Conservation (phyloP, 2,329 filamentous ascomycete species). For the Phialophora verrucosa region DNA sequence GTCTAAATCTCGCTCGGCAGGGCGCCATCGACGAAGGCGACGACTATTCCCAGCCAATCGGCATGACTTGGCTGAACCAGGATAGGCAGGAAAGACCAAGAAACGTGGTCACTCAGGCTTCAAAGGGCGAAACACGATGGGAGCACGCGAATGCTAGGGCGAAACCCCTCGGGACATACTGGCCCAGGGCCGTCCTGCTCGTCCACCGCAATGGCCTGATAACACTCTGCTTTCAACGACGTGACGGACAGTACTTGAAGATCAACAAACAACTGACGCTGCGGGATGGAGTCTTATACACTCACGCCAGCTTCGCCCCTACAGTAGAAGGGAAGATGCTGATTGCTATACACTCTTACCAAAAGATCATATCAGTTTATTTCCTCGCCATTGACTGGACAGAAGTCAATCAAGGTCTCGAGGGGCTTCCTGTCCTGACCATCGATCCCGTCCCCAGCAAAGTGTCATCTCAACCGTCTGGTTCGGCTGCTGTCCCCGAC, state of each 20-base stretch:
- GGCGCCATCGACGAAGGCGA: conserved; percentile 72
- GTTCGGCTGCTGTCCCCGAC: conserved; percentile 38
- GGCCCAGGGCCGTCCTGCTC: conserved; percentile 75
- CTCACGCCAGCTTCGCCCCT: conserved; percentile 56
- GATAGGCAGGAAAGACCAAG: conserved; percentile 50
- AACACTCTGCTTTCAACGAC: conserved; percentile 77
- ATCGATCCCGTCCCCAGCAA: conserved; percentile 28
- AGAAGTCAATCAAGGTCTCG: conserved; percentile 47
- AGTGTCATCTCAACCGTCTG: conserved; percentile 35
- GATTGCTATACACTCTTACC: conserved; percentile 32
- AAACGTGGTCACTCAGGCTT: conserved; percentile 52
- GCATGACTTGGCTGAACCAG: conserved; percentile 80
- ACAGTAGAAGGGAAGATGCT: conserved; percentile 37
- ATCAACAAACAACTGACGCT: conserved; percentile 56
- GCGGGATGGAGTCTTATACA: conserved; percentile 28
- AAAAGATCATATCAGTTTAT: conserved; percentile 32
- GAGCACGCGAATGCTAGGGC: conserved; percentile 71
- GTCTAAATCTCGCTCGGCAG: conserved; percentile 65
- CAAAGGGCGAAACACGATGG: conserved; percentile 69
- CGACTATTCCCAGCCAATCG: conserved; percentile 78
- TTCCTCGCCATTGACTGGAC: conserved; percentile 43
- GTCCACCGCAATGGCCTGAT: conserved; percentile 76
- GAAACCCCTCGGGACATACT: conserved; percentile 72
- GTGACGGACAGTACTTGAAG: conserved; percentile 69
- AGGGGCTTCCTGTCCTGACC: conserved; percentile 42